phyloP scores from a whole-genome alignment of 2,329 filamentous ascomycete genomes.

The Penicillium rolfsii region DNA sequence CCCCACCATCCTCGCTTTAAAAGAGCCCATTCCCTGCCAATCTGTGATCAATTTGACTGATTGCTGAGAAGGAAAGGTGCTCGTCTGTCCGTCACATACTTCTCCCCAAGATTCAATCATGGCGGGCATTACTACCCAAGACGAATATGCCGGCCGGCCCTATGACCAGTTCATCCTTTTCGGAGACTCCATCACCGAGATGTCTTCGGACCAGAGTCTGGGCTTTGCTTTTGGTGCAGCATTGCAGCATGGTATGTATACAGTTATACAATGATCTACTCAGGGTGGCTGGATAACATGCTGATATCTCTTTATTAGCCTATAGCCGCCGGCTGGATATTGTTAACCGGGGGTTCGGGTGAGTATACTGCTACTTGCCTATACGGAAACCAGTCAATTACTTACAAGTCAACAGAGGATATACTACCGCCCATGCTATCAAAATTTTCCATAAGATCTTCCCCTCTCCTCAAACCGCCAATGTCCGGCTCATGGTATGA shows the following conservation, averaged over 20 bases:
- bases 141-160: slow-evolving; percentile 36
- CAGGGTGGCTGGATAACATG: slow-evolving; percentile 5
- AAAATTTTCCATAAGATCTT: slow-evolving; percentile 71
- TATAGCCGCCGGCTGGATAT: slow-evolving; percentile 81
- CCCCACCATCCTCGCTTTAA: slow-evolving; percentile 6
- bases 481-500: slow-evolving; percentile 49
- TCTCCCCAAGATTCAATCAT: slow-evolving; percentile 1
- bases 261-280: background rate
- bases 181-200: slow-evolving; percentile 85
- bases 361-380: slow-evolving; percentile 16
- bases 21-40: background rate
- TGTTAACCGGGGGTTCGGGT: slow-evolving; percentile 81
- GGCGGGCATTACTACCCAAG: background rate
- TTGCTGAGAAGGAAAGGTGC: background rate
- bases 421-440: slow-evolving; percentile 77
- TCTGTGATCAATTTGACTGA: background rate
- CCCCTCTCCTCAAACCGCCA: slow-evolving; percentile 62
- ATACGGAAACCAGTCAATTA: background rate
- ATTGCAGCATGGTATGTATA: slow-evolving; percentile 66
- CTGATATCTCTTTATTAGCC: slow-evolving; percentile 51
- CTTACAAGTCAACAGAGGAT: slow-evolving; percentile 59
- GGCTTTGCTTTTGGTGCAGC: slow-evolving; percentile 76
- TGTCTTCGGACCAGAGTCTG: slow-evolving; percentile 60
- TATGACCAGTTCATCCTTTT: slow-evolving; percentile 81
- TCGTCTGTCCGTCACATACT: background rate